Evolutionary conservation across 495 filamentous ascomycete genomes (phyloP), one percentile per base, ranked within the genome.

Genomic region (Tuber magnatum): DNA sequence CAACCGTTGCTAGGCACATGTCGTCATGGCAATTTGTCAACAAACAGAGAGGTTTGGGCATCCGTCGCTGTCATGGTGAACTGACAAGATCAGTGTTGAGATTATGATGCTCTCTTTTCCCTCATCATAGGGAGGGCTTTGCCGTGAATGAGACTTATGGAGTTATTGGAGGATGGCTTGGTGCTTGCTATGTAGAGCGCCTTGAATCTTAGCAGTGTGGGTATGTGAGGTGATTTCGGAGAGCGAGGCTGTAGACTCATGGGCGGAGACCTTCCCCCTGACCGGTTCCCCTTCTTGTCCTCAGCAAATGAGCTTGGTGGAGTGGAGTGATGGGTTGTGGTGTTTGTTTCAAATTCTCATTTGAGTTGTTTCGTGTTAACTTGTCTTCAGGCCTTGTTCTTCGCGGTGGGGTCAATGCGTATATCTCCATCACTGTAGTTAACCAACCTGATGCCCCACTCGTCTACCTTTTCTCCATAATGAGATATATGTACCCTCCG

Each of bases 11-110:
- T n/a, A n/a, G n/a, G n/a, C n/a, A n/a, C n/a, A n/a, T n/a, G n/a
- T n/a, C n/a, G n/a, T n/a, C n/a, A n/a, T n/a, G n/a, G n/a, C n/a
- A n/a, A n/a, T n/a, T n/a, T n/a, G n/a, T n/a, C n/a, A n/a, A n/a
- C n/a, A n/a, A n/a, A n/a, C n/a, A n/a, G n/a, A n/a, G n/a, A n/a
- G n/a, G 41, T 10, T 42, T n/a, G 12, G 41, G 77, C 77, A 79
- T 79, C 77, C 75, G 71, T 79, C 77, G 75, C 77, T 77, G 74
- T 79, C 77, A 79, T 20, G 16, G 18, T 20, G 44, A 46, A 46
- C 77, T 75, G 77, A 79, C 75, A 71, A 79, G 77, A 79, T 77
- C 77, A 74, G 77, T 75, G 75, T 79, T 79, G 75, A 74, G 77
- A n/a, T n/a, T n/a, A n/a, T n/a, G n/a, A n/a, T n/a, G n/a, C n/a